Conservation (phyloP, 768 basidiomycete species). For the Mycena maculata region DNA sequence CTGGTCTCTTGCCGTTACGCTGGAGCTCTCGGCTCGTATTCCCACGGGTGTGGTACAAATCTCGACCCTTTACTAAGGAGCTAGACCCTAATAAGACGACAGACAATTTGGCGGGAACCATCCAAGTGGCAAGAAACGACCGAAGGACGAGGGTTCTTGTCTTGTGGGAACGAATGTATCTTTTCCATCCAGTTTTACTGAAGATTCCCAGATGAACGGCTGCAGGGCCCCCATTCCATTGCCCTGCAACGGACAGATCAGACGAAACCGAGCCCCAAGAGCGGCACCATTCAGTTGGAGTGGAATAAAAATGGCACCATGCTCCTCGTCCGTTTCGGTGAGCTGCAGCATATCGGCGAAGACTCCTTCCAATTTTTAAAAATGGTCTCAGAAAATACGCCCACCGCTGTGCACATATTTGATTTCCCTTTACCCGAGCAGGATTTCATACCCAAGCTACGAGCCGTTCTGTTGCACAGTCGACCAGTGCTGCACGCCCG, state of each 20-base stretch:
- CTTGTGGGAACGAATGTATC: slow-evolving; percentile 63
- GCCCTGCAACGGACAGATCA: slow-evolving; percentile 63
- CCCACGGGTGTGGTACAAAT: slow-evolving; percentile 64
- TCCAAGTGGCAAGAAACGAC: slow-evolving; percentile 86
- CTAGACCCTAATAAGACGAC: background rate
- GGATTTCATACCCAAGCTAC: slow-evolving; percentile 68
- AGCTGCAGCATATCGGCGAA: slow-evolving; percentile 32
- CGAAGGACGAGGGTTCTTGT: slow-evolving; percentile 86
- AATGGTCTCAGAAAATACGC: slow-evolving; percentile 63
- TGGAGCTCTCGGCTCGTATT: slow-evolving; percentile 72
- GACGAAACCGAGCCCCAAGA: slow-evolving; percentile 72
- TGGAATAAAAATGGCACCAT: slow-evolving; percentile 85
- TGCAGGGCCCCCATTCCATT: slow-evolving; percentile 67
- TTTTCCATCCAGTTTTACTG: background rate
- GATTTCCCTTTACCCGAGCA: slow-evolving; percentile 73
- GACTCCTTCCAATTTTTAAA: background rate
- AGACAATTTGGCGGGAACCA: slow-evolving; percentile 92
- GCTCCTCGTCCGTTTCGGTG: slow-evolving; percentile 81
- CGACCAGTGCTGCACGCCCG: slow-evolving; percentile 71
- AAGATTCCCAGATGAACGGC: slow-evolving; percentile 66
- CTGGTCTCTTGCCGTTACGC: slow-evolving; percentile 74
- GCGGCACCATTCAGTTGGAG: slow-evolving; percentile 76
- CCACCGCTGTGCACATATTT: slow-evolving; percentile 75
- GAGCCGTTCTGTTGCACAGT: slow-evolving; percentile 75
- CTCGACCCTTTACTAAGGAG: slow-evolving; percentile 8